A percentile compares a stretch with the other conserved stretches of the same genome.
Conservation (phyloP, 2,329 filamentous ascomycete species). For the Arthrobotrys iridis region DNA sequence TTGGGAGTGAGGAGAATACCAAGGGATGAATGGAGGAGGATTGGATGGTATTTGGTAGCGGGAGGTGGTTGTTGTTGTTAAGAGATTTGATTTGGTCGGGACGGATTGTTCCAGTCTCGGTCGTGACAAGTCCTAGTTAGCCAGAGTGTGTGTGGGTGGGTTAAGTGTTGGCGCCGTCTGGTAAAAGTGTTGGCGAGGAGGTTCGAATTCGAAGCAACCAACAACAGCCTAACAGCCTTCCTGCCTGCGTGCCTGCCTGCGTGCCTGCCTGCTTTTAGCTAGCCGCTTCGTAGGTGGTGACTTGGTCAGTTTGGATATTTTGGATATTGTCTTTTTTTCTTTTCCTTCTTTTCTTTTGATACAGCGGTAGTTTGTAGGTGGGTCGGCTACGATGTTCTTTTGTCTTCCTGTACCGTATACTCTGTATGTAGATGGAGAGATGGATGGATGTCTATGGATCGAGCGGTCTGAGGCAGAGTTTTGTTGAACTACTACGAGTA, state of each 20-base stretch:
- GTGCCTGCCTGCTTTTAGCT: conserved; percentile 6
- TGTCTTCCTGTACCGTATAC: too few relatives aligned
- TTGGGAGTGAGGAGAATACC: conserved; percentile 37
- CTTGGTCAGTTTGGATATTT: not conserved
- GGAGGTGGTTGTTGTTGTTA: conserved; percentile 51
- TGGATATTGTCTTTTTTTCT: too few relatives aligned
- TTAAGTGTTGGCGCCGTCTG: conserved; percentile 19
- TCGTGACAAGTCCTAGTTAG: conserved; percentile 39
- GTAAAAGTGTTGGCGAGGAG: conserved; percentile 21
- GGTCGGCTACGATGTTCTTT: too few relatives aligned
- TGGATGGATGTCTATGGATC: too few relatives aligned
- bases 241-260: too few relatives aligned
- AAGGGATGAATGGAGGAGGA: conserved; percentile 46
- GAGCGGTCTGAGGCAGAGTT: too few relatives aligned
- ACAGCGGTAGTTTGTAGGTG: too few relatives aligned
- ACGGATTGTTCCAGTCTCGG: conserved; percentile 32
- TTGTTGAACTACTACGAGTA: too few relatives aligned
- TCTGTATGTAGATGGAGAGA: too few relatives aligned
- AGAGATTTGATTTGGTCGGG: conserved; percentile 53
- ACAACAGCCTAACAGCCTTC: not conserved
- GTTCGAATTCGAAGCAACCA: not conserved
- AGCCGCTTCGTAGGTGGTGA: not conserved
- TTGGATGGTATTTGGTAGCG: conserved; percentile 18
- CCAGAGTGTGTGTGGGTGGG: too few relatives aligned
- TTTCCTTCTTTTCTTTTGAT: too few relatives aligned